Percentiles rank a stretch among this genome's conserved stretches.
These are phyloP conservation scores for Candida maesae DNA, from an alignment of 805 yeast species.

Conservation along the genomic window DNA sequence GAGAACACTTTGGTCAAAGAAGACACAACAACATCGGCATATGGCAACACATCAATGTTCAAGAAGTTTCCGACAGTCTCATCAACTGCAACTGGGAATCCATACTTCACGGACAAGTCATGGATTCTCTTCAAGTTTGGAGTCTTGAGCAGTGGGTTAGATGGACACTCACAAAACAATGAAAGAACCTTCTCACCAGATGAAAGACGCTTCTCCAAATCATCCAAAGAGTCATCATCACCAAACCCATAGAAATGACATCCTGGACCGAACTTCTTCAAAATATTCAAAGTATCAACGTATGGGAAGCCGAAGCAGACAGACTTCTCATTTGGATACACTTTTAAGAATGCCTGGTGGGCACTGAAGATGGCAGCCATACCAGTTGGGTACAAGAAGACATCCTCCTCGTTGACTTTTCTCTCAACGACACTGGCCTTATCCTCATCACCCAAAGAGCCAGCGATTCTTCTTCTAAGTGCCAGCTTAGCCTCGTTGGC, in stretches of 20 bases:
- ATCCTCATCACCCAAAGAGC: conserved; percentile 46
- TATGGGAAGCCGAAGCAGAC: conserved; percentile 97
- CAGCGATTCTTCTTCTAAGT: conserved; percentile 70
- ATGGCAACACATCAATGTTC: conserved; percentile 76
- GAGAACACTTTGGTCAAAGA: conserved; percentile 90
- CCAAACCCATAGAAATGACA: conserved; percentile 83
- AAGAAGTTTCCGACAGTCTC: conserved; percentile 92
- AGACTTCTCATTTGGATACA: conserved; percentile 44
- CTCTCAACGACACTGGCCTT: conserved; percentile 19
- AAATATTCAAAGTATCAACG: conserved; percentile 83
- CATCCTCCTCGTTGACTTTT: conserved; percentile 51
- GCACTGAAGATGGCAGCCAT: conserved; percentile 90
- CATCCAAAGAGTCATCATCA: conserved; percentile 62
- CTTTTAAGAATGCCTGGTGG: conserved; percentile 51
- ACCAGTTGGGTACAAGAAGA: conserved; percentile 83
- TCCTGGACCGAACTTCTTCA: conserved; percentile 90
- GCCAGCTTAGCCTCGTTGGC: conserved; percentile 74
- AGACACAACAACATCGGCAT: conserved; percentile 81
- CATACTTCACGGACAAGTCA: conserved; percentile 60
- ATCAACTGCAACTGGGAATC: conserved; percentile 81
- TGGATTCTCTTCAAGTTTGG: conserved; percentile 70
- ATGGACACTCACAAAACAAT: conserved; percentile 89
- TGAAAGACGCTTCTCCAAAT: conserved; percentile 58
- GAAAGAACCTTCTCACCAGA: conserved; percentile 67
- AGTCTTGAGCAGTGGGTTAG: conserved; percentile 86